These are phyloP conservation scores for Thyridium curvatum DNA, from an alignment of 2,329 filamentous ascomycete genomes.

Conservation along the genomic window DNA sequence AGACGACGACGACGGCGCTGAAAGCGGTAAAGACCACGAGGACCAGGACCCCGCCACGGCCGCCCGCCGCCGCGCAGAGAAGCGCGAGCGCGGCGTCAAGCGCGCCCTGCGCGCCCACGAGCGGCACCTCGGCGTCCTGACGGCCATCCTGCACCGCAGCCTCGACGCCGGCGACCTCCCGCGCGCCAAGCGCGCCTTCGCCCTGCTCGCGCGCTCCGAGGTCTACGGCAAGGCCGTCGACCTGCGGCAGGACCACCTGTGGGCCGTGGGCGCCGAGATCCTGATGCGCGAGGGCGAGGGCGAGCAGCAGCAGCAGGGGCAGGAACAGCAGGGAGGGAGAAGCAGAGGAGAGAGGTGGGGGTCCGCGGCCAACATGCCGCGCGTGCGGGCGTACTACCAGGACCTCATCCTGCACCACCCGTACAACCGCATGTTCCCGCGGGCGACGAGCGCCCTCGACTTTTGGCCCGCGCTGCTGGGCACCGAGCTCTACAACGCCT, in stretches of 20 bases:
- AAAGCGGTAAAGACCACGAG: background rate
- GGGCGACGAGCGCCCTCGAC: constrained; percentile 58
- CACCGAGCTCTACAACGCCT: constrained; percentile 71
- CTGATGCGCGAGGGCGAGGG: constrained; percentile 57
- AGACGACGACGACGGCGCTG: background rate
- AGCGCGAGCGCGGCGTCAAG: constrained; percentile 26
- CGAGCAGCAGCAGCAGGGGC: constrained; percentile 4
- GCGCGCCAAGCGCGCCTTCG: constrained; percentile 70
- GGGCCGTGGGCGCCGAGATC: constrained; percentile 82
- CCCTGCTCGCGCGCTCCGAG: constrained; percentile 55
- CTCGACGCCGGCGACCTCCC: constrained; percentile 64
- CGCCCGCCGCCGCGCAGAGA: constrained; percentile 4
- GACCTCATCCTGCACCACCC: constrained; percentile 71
- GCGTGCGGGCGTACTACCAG: constrained; percentile 62
- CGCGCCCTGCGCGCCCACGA: constrained; percentile 12
- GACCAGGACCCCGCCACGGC: constrained; percentile 4
- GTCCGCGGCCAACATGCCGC: constrained; percentile 35
- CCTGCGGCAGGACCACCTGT: constrained; percentile 61
- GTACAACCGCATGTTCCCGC: constrained; percentile 54
- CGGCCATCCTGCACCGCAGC: constrained; percentile 64
- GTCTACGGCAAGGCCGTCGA: constrained; percentile 55
- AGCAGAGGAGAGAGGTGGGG: constrained; percentile 40
- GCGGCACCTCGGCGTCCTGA: constrained; percentile 60
- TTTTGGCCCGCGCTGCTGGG: constrained; percentile 80
- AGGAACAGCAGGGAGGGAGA: constrained; percentile 4